Evolutionary conservation across 2,329 filamentous ascomycete genomes (phyloP).

Genomic region (Claviceps africana): DNA sequence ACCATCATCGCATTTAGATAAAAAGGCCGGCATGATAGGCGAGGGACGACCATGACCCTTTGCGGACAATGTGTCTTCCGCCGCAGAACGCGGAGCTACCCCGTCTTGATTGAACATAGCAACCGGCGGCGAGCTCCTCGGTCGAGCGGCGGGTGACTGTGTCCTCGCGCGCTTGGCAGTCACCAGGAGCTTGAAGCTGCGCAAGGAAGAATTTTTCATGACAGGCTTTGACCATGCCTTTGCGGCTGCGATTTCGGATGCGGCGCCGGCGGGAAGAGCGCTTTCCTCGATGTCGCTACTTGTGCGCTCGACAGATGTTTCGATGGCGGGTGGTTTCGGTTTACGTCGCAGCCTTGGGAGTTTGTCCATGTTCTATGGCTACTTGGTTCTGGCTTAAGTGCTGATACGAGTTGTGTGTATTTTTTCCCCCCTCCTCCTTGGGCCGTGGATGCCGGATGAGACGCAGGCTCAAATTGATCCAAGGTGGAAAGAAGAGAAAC

Average conservation of each 20-base stretch:
- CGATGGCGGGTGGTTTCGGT: conserved; percentile 29
- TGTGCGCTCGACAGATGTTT: conserved; percentile 24
- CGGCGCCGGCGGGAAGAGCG: background rate
- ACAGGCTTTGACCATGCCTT: conserved; percentile 12
- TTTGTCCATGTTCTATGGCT: conserved; percentile 22
- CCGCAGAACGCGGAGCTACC: conserved; percentile 13
- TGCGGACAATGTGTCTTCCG: conserved; percentile 6
- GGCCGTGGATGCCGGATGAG: background rate
- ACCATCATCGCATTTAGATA: conserved; percentile 25
- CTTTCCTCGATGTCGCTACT: conserved; percentile 16
- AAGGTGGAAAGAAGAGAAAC: background rate
- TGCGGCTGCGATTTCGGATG: conserved; percentile 3
- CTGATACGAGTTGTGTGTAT: background rate
- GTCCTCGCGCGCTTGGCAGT: conserved; percentile 32
- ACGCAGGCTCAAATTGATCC: background rate
- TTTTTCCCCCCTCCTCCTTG: background rate
- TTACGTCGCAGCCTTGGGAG: conserved; percentile 29
- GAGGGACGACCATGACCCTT: conserved; percentile 6
- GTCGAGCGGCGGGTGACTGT: conserved; percentile 24
- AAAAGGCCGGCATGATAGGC: conserved; percentile 24
- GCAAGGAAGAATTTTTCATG: conserved; percentile 26
- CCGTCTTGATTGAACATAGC: conserved; percentile 25
- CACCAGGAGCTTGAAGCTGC: conserved; percentile 29
- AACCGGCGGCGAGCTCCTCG: conserved; percentile 16
- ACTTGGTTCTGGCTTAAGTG: background rate